These are phyloP conservation scores for Haplosporangium sp. DNA, from an alignment of 371 early-diverging fungal species.

Conservation along the genomic window DNA sequence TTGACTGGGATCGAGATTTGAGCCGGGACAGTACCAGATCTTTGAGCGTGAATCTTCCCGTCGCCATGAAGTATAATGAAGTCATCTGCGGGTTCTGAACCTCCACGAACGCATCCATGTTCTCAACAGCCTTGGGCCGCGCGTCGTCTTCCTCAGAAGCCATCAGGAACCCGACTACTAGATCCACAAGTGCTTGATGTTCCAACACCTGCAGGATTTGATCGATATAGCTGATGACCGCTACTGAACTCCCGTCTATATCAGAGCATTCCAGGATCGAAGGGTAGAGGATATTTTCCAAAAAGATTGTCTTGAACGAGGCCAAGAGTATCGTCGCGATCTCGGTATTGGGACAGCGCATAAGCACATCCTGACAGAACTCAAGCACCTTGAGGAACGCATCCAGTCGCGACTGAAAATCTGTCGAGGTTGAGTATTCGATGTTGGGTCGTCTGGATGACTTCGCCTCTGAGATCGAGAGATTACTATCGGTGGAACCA, in stretches of 20 bases:
- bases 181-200: slow-evolving; percentile 77
- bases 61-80: slow-evolving; percentile 60
- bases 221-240: slow-evolving; percentile 89
- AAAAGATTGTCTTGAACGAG: slow-evolving; percentile 76
- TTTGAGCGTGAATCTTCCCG: slow-evolving; percentile 74
- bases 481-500: slow-evolving; percentile 7
- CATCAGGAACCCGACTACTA: slow-evolving; percentile 81
- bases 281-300: slow-evolving; percentile 88
- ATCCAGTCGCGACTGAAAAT: slow-evolving; percentile 80
- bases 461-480: slow-evolving; percentile 9
- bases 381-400: slow-evolving; percentile 79
- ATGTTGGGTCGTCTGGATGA: slow-evolving; percentile 33
- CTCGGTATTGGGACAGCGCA: slow-evolving; percentile 75
- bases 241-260: slow-evolving; percentile 89
- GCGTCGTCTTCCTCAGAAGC: slow-evolving; percentile 62
- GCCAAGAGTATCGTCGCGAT: slow-evolving; percentile 71
- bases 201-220: slow-evolving; percentile 78
- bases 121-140: neutral
- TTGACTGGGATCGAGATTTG: slow-evolving; percentile 73
- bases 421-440: slow-evolving; percentile 63
- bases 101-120: slow-evolving; percentile 28
- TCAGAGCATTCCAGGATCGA: slow-evolving; percentile 88
- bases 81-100: slow-evolving; percentile 49
- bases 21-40: slow-evolving; percentile 81
- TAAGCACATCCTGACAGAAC: slow-evolving; percentile 87